Conservation (phyloP, 495 filamentous ascomycete species). For the Sporormia fimetaria region DNA sequence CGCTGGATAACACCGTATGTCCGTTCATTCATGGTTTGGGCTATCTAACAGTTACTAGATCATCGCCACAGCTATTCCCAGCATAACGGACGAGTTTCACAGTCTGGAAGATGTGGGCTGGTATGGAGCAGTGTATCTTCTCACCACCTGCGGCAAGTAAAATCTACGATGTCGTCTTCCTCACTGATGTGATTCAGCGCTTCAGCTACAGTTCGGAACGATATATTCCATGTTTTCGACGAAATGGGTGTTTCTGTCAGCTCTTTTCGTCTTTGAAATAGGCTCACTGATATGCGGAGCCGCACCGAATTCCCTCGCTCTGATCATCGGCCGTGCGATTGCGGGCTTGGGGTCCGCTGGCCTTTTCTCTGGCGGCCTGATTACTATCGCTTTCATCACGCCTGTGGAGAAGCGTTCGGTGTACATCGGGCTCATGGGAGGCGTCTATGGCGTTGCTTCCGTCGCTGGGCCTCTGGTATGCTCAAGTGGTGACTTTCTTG, state of each 20-base stretch:
- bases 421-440: constrained; percentile 37
- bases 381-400: constrained; percentile 14
- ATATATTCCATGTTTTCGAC: constrained; percentile 30
- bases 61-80: constrained; percentile 71
- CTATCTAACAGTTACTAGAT: too few species aligned
- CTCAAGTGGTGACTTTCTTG: too few species aligned
- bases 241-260: constrained; percentile 30
- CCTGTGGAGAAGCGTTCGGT: constrained; percentile 17
- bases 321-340: constrained; percentile 25
- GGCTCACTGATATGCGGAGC: constrained; percentile 19
- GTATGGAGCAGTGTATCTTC: constrained; percentile 61
- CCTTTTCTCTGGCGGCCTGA: constrained; percentile 18
- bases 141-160: constrained; percentile 55
- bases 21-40: too few species aligned
- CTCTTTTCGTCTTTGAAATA: constrained; percentile 21
- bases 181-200: too few species aligned
- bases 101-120: constrained; percentile 65
- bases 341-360: constrained; percentile 27
- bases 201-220: constrained; percentile 30
- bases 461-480: constrained; percentile 22
- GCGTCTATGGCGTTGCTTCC: constrained; percentile 25
- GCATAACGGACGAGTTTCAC: constrained; percentile 67
- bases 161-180: too few species aligned
- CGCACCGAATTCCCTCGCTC: constrained; percentile 19
- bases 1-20: too few species aligned